Evolutionary conservation across 495 filamentous ascomycete species (phyloP).

Genomic region (Xylaria sp.): DNA sequence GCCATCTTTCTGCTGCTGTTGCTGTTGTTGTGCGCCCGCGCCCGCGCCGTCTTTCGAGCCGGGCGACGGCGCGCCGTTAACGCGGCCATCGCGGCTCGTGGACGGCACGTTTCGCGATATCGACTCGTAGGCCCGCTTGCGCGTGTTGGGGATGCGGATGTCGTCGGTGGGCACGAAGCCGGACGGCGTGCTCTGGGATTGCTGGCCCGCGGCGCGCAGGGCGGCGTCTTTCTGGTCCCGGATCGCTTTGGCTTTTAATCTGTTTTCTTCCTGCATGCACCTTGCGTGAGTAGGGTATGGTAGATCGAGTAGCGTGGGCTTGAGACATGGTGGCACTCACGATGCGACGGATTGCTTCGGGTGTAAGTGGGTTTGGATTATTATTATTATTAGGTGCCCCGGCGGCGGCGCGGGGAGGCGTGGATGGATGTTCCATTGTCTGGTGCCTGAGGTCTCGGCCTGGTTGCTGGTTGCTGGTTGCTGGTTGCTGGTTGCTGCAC

Average conservation of each 20-base stretch:
- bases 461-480: neutral
- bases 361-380: conserved; percentile 66
- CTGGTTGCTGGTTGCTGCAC: neutral
- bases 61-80: conserved; percentile 36
- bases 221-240: conserved; percentile 73
- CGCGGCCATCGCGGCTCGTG: conserved; percentile 72
- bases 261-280: conserved; percentile 77
- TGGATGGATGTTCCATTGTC: conserved; percentile 58
- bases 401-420: conserved; percentile 60
- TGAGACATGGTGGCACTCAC: conserved; percentile 49
- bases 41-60: conserved; percentile 26
- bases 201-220: conserved; percentile 41
- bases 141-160: conserved; percentile 46
- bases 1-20: conserved; percentile 32
- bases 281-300: neutral
- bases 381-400: conserved; percentile 34
- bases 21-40: conserved; percentile 21
- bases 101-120: conserved; percentile 68
- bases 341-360: conserved; percentile 74
- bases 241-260: conserved; percentile 89
- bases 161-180: conserved; percentile 48
- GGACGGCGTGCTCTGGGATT: conserved; percentile 39
- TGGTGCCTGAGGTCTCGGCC: neutral
- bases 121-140: conserved; percentile 63
- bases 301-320: neutral